Conservation (phyloP, 169 alveolate genomes). For the Plasmodium coatneyi region DNA sequence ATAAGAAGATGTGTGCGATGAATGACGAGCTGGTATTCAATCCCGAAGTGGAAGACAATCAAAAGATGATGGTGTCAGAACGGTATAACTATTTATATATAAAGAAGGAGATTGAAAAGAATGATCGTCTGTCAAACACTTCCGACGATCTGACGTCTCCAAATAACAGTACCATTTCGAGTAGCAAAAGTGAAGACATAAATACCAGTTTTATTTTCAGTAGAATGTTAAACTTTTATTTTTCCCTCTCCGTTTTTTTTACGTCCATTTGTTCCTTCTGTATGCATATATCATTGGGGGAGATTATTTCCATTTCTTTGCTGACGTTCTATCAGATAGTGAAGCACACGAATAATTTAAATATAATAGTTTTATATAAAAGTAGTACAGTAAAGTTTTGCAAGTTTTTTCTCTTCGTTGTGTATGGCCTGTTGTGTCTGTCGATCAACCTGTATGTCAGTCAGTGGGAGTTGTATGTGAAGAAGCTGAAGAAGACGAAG, state of each 20-base stretch:
- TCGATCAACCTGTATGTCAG: constrained; percentile 48
- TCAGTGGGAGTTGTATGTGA: constrained; percentile 28
- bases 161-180: constrained; percentile 20
- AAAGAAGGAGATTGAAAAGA: constrained; percentile 44
- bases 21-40: constrained; percentile 32
- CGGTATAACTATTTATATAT: constrained; percentile 41
- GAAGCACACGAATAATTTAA: constrained; percentile 46
- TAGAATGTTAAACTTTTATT: constrained; percentile 27
- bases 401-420: constrained; percentile 15
- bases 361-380: neutral
- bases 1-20: constrained; percentile 11
- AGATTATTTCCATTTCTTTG: constrained; percentile 28
- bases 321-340: constrained; percentile 66
- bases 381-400: constrained; percentile 25
- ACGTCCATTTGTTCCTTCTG: constrained; percentile 5
- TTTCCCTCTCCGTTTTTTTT: constrained; percentile 48
- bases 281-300: constrained; percentile 58
- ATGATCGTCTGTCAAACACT: constrained; percentile 49
- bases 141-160: constrained; percentile 57
- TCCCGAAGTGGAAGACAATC: constrained; percentile 20
- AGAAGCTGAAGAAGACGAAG: constrained; percentile 10
- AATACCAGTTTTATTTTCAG: constrained; percentile 31
- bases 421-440: constrained; percentile 26
- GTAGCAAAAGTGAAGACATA: constrained; percentile 71
- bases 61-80: constrained; percentile 52